Conservation (phyloP, 2,329 filamentous ascomycete genomes). For the Chaetomiaceae sp. region DNA sequence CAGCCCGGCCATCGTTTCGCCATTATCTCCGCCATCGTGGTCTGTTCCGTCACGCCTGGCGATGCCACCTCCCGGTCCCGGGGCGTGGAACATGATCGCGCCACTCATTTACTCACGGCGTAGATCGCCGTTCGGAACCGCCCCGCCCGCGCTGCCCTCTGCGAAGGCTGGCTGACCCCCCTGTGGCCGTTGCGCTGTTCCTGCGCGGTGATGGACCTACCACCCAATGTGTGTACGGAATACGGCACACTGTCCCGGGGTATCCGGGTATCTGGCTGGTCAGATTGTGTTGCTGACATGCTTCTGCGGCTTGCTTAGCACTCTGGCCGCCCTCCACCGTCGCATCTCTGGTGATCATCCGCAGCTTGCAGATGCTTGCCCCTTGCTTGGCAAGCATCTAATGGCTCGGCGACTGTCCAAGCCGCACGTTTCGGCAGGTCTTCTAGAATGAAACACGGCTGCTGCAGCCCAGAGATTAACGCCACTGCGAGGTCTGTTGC, state of each 20-base stretch:
- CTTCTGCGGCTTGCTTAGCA: slow-evolving; percentile 5
- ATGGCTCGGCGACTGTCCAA: slow-evolving; percentile 12
- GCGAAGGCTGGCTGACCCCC: neutral
- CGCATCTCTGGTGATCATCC: neutral
- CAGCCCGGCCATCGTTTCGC: slow-evolving; percentile 14
- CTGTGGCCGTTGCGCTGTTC: neutral
- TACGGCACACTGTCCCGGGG: neutral
- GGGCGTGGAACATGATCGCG: slow-evolving; percentile 18
- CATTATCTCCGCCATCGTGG: slow-evolving; percentile 18
- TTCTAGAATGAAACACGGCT: slow-evolving; percentile 24
- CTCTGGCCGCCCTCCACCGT: neutral
- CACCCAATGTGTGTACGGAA: too few species aligned
- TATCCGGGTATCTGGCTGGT: neutral
- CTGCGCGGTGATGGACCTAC: neutral
- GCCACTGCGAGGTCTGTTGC: slow-evolving; percentile 11
- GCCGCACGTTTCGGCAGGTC: slow-evolving; percentile 18
- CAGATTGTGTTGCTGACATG: slow-evolving; percentile 5
- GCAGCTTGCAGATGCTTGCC: slow-evolving; percentile 12
- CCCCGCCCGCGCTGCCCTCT: slow-evolving; percentile 5
- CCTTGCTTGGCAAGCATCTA: slow-evolving; percentile 11
- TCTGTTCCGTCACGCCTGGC: slow-evolving; percentile 11
- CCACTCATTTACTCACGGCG: slow-evolving; percentile 10
- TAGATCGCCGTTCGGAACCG: slow-evolving; percentile 11
- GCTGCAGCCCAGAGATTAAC: slow-evolving; percentile 15
- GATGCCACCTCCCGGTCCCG: slow-evolving; percentile 14